phyloP scores from a whole-genome alignment of 768 basidiomycete species.

The Trametes elegans region DNA sequence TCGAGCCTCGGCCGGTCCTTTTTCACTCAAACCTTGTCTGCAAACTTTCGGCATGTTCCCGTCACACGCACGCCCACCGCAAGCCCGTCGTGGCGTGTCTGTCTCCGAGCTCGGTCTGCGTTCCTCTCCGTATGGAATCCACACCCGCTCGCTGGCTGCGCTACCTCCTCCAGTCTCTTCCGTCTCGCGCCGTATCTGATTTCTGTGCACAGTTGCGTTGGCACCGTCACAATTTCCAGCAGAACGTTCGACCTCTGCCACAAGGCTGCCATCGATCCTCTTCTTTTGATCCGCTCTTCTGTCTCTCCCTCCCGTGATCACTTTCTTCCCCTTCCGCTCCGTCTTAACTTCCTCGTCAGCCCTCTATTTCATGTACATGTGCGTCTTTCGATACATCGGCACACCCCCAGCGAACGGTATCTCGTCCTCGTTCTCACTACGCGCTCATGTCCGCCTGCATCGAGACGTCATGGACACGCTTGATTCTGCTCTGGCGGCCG shows the following conservation, averaged over 20 bases:
- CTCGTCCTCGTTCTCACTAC: neutral
- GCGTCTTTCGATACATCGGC: no score
- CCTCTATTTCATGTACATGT: neutral
- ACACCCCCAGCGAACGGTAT: neutral
- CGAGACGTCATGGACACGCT: slow-evolving; percentile 3
- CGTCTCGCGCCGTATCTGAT: no score
- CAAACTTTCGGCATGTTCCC: slow-evolving; percentile 8
- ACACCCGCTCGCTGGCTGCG: no score
- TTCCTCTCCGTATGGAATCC: neutral
- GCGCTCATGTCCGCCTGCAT: neutral
- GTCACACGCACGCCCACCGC: neutral
- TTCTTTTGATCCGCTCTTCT: slow-evolving; percentile 6
- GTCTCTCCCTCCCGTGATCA: neutral
- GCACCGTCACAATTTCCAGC: no score
- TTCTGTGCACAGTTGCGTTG: no score
- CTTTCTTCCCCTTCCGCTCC: neutral
- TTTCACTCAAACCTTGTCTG: slow-evolving; percentile 5
- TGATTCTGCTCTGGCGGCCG: neutral
- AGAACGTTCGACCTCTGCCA: slow-evolving; percentile 14
- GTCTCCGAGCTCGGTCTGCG: neutral
- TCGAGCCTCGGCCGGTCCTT: neutral
- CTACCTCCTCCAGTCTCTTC: neutral
- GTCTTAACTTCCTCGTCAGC: slow-evolving; percentile 5
- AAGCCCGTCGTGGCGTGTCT: neutral
- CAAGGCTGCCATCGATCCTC: slow-evolving; percentile 14